These are phyloP conservation scores for Calonectria pauciramosa DNA, from an alignment of 2,329 filamentous ascomycete genomes.

Conservation along the genomic window DNA sequence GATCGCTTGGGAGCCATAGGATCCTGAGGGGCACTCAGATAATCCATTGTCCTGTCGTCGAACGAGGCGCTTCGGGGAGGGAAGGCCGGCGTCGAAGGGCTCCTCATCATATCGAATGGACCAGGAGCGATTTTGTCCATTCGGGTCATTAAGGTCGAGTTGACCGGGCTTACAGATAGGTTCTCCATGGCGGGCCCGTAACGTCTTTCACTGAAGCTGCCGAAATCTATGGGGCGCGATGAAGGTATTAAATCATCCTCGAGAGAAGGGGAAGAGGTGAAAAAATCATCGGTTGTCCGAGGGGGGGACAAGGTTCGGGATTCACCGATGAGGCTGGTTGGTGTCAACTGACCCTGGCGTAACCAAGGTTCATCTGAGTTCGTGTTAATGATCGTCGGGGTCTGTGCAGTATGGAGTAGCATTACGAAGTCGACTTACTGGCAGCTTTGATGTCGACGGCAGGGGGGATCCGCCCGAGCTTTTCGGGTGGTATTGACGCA, in stretches of 20 bases:
- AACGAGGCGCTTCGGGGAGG: constrained; percentile 47
- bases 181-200: constrained; percentile 38
- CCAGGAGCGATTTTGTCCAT: constrained; percentile 77
- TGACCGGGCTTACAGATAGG: constrained; percentile 41
- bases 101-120: constrained; percentile 70
- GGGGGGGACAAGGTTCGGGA: constrained; percentile 74
- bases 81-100: constrained; percentile 53
- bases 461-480: constrained; percentile 58
- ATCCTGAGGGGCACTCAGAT: constrained; percentile 32
- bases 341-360: constrained; percentile 72
- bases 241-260: constrained; percentile 56
- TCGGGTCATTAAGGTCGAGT: constrained; percentile 65
- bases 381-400: constrained; percentile 43
- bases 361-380: constrained; percentile 66
- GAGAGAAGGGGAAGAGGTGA: constrained; percentile 57
- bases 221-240: constrained; percentile 59
- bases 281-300: constrained; percentile 62
- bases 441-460: constrained; percentile 66
- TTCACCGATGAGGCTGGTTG: constrained; percentile 71
- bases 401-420: constrained; percentile 11
- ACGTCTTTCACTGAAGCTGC: constrained; percentile 58
- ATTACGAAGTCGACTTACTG: constrained; percentile 56
- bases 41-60: constrained; percentile 36
- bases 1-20: constrained; percentile 26
- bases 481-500: constrained; percentile 48